These are phyloP conservation scores for Aspergillus neotritici DNA, from an alignment of 2,329 filamentous ascomycete genomes.

Conservation along the genomic window DNA sequence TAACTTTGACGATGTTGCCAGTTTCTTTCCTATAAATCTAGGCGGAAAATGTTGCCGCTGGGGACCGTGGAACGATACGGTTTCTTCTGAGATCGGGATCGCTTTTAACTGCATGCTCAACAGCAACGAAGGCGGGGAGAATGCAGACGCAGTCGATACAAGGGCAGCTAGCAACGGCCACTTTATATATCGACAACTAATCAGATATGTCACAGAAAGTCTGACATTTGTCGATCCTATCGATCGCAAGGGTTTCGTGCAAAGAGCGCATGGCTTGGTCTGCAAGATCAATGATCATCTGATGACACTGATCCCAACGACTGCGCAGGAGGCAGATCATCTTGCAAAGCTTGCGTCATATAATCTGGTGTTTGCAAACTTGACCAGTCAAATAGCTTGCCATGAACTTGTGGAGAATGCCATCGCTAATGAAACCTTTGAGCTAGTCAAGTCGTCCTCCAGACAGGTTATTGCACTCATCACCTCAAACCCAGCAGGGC, in stretches of 20 bases:
- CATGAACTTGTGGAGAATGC: constrained; percentile 26
- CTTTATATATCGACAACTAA: constrained; percentile 37
- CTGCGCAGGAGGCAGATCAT: constrained; percentile 13
- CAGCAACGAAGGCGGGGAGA: constrained; percentile 12
- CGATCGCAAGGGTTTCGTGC: constrained; percentile 46
- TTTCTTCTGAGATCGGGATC: constrained; percentile 43
- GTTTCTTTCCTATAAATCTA: constrained; percentile 36
- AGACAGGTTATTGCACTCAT: constrained; percentile 31
- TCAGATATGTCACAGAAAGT: constrained; percentile 45
- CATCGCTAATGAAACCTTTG: constrained; percentile 20
- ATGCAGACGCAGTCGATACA: constrained; percentile 1
- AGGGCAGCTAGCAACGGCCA: constrained; percentile 10
- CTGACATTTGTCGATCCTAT: constrained; percentile 51
- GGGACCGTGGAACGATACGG: constrained; percentile 52
- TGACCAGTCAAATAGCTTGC: constrained; percentile 33
- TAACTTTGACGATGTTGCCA: constrained; percentile 40
- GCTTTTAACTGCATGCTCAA: constrained; percentile 32
- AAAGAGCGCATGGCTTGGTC: constrained; percentile 32
- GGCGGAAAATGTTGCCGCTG: constrained; percentile 38
- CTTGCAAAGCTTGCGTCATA: constrained; percentile 25
- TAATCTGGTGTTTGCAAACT: constrained; percentile 35
- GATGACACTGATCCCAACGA: constrained; percentile 12
- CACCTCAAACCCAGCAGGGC: constrained; percentile 28
- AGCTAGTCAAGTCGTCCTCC: constrained; percentile 31
- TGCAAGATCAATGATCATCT: constrained; percentile 36